Conservation (phyloP, 2,329 filamentous ascomycete species). For the Incumbomyces lentus region DNA sequence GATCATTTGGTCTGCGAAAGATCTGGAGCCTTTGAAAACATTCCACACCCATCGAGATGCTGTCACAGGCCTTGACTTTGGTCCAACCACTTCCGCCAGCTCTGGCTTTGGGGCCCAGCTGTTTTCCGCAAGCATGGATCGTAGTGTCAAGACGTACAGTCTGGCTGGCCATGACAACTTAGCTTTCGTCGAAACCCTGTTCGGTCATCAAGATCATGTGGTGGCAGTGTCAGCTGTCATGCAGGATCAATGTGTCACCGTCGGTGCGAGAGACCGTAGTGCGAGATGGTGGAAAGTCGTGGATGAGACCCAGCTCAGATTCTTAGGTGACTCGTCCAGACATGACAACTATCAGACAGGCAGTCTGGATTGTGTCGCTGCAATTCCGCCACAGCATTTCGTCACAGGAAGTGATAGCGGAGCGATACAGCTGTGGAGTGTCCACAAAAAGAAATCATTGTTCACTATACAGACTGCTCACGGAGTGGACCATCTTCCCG, state of each 20-base stretch:
- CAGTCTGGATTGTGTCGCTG: conserved; percentile 82
- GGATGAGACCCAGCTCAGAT: conserved; percentile 91
- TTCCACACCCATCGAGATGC: conserved; percentile 89
- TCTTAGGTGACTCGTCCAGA: conserved; percentile 60
- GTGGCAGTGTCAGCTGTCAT: conserved; percentile 72
- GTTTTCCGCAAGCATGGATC: conserved; percentile 81
- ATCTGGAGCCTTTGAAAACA: conserved; percentile 66
- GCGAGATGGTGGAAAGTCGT: conserved; percentile 92
- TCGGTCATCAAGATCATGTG: conserved; percentile 88
- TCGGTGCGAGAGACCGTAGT: conserved; percentile 82
- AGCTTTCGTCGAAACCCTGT: conserved; percentile 89
- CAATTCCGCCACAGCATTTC: conserved; percentile 83
- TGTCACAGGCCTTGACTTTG: conserved; percentile 75
- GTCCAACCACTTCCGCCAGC: conserved; percentile 54
- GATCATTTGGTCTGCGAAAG: conserved; percentile 77
- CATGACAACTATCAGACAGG: conserved; percentile 55
- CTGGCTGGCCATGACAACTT: conserved; percentile 59
- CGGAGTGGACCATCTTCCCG: conserved; percentile 64
- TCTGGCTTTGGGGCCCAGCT: conserved; percentile 60
- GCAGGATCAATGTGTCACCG: conserved; percentile 80
- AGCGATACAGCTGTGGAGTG: conserved; percentile 72
- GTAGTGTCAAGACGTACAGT: conserved; percentile 92
- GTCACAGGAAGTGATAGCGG: conserved; percentile 92
- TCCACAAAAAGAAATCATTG: conserved; percentile 90
- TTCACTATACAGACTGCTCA: conserved; percentile 72